Evolutionary conservation across 352 stramenopile genomes (phyloP).

Genomic region (Phytophthora pinifolia): DNA sequence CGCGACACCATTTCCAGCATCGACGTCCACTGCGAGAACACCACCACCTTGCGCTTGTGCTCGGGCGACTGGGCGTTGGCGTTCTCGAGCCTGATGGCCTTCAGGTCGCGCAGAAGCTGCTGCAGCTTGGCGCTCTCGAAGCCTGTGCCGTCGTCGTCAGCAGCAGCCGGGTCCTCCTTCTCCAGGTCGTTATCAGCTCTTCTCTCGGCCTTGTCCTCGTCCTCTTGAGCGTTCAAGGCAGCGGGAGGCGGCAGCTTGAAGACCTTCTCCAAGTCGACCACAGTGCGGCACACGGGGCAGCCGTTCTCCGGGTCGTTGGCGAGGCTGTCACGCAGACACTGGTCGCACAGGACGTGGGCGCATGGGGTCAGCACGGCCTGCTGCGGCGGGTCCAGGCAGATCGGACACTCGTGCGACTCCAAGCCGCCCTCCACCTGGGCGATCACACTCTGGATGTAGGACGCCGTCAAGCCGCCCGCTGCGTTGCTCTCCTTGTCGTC

Average conservation of each 20-base stretch:
- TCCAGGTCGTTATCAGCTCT: too few relatives aligned
- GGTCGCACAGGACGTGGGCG: constrained; percentile 80
- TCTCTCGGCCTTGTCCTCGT: constrained; percentile 1
- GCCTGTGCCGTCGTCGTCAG: constrained; percentile 23
- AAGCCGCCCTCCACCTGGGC: constrained; percentile 81
- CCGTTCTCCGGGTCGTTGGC: constrained; percentile 55
- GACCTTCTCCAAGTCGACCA: constrained; percentile 63
- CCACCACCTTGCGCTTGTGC: constrained; percentile 77
- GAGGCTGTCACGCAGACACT: constrained; percentile 70
- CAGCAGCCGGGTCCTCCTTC: background rate
- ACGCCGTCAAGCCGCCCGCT: constrained; percentile 34
- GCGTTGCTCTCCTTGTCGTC: constrained; percentile 6
- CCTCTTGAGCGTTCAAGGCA: constrained; percentile 11
- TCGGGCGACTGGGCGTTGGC: constrained; percentile 13
- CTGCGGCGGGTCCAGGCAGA: constrained; percentile 78
- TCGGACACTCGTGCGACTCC: constrained; percentile 80
- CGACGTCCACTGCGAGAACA: constrained; percentile 91
- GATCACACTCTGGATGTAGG: constrained; percentile 74
- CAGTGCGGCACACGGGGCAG: constrained; percentile 78
- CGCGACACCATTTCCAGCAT: constrained; percentile 85
- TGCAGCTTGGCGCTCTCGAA: constrained; percentile 75
- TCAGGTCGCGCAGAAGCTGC: constrained; percentile 66
- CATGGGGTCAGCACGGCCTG: constrained; percentile 82
- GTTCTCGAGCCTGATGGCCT: constrained; percentile 60
- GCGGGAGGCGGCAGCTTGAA: constrained; percentile 43